These are phyloP conservation scores for Saccharomyces hybrid DNA, from an alignment of 1,139 yeast genomes.

Conservation along the genomic window DNA sequence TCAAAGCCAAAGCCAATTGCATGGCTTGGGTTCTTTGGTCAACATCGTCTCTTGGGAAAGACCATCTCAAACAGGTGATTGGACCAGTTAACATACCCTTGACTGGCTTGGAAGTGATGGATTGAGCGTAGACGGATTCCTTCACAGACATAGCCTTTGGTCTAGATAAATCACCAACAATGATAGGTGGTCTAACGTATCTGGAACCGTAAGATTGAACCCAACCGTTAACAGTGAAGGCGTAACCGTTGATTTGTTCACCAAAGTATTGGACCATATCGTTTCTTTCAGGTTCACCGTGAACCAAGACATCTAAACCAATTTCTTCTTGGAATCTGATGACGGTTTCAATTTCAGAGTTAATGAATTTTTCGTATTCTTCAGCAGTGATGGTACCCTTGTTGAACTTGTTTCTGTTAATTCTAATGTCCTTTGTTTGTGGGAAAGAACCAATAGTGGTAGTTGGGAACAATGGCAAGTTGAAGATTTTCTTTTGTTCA, in stretches of 20 bases:
- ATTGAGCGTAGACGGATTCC: conserved; percentile 98
- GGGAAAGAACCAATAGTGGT: conserved; percentile 99
- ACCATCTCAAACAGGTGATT: conserved; percentile 98
- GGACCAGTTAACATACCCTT: conserved; percentile 99
- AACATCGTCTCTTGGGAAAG: conserved; percentile 99
- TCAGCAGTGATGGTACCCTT: conserved; percentile 94
- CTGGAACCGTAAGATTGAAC: conserved; percentile 99
- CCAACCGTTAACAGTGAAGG: conserved; percentile 99
- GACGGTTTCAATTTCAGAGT: conserved; percentile 90
- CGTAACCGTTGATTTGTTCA: conserved; percentile 96
- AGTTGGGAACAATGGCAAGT: conserved; percentile 98
- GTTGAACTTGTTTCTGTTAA: conserved; percentile 95
- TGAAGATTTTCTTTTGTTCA: conserved; percentile 79
- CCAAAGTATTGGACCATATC: conserved; percentile 99
- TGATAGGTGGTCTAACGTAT: conserved; percentile 98
- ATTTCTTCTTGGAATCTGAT: conserved; percentile 98
- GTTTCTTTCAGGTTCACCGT: conserved; percentile 99
- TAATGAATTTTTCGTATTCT: conserved; percentile 92
- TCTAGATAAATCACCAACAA: conserved; percentile 98
- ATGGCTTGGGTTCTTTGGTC: conserved; percentile 91
- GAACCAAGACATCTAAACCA: conserved; percentile 95
- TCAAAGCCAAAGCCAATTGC: conserved; percentile 94
- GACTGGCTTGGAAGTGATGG: conserved; percentile 89
- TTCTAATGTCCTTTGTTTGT: conserved; percentile 97
- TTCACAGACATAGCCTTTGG: conserved; percentile 97